Evolutionary conservation across 2,329 filamentous ascomycete genomes (phyloP).

Genomic region (Pseudogymnoascus sp.): DNA sequence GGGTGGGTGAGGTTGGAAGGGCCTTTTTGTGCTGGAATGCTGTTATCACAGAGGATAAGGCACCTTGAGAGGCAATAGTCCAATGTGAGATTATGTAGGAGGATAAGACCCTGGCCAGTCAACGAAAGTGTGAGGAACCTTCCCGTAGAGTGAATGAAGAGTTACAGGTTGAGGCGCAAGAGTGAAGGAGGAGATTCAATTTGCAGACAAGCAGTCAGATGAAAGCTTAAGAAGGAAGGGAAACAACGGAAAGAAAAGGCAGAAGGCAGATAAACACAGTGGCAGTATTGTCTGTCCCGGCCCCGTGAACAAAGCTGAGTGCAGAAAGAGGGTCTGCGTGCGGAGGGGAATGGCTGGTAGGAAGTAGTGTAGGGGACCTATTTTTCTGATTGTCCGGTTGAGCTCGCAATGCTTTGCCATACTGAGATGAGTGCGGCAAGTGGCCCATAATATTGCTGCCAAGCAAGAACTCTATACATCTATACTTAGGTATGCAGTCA

Average conservation of each 20-base stretch:
- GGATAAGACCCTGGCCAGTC: background rate
- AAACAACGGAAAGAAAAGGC: background rate
- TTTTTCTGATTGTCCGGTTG: background rate
- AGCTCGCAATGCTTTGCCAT: background rate
- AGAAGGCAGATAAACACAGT: conserved; percentile 5
- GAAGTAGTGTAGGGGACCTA: background rate
- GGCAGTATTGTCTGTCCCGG: background rate
- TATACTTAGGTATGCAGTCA: background rate
- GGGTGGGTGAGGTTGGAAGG: background rate
- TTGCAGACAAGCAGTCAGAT: background rate
- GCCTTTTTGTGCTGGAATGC: background rate
- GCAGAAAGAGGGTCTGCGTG: conserved; percentile 1
- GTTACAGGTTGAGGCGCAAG: background rate
- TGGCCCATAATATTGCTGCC: background rate
- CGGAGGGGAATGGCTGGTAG: background rate
- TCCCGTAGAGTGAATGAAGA: background rate
- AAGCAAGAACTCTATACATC: background rate
- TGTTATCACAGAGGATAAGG: background rate
- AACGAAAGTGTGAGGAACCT: background rate
- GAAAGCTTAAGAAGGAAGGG: background rate
- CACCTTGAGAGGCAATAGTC: background rate
- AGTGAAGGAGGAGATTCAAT: background rate
- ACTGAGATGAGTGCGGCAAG: background rate
- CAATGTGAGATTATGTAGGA: conserved; percentile 1
- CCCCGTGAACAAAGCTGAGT: background rate